Evolutionary conservation across 192 early-diverging fungal genomes (phyloP).

Genomic region (Piromyces finnis): DNA sequence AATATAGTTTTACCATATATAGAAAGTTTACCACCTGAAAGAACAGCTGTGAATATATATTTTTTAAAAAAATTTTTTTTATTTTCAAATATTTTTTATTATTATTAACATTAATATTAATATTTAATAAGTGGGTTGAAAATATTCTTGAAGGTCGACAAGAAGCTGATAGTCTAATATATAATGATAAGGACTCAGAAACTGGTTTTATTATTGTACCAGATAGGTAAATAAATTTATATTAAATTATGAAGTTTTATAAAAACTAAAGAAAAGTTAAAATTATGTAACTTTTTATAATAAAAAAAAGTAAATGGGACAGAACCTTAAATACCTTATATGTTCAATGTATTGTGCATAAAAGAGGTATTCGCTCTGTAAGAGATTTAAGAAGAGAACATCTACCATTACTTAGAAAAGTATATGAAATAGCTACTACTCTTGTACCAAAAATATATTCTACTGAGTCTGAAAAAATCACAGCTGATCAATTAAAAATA

Average conservation of each 20-base stretch:
- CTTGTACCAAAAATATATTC: slow-evolving; percentile 11
- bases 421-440: slow-evolving; percentile 22
- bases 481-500: slow-evolving; percentile 35
- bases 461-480: slow-evolving; percentile 7
- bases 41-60: slow-evolving; percentile 2
- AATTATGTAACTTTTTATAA: no score
- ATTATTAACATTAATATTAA: no score
- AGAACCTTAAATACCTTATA: slow-evolving; percentile 41
- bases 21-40: slow-evolving; percentile 26
- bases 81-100: no score
- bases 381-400: slow-evolving; percentile 38
- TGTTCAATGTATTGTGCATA: slow-evolving; percentile 36
- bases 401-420: slow-evolving; percentile 38
- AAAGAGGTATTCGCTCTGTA: slow-evolving; percentile 32
- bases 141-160: slow-evolving; percentile 49
- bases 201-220: slow-evolving; percentile 57
- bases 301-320: slow-evolving; percentile 49
- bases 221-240: slow-evolving; percentile 27
- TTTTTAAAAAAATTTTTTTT: no score
- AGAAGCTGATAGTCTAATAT: slow-evolving; percentile 46
- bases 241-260: no score
- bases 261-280: no score
- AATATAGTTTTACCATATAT: slow-evolving; percentile 35
- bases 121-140: slow-evolving; percentile 49
- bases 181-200: slow-evolving; percentile 29